Conservation (phyloP, 495 filamentous ascomycete genomes). For the Pyrenopolyporus hunteri region DNA sequence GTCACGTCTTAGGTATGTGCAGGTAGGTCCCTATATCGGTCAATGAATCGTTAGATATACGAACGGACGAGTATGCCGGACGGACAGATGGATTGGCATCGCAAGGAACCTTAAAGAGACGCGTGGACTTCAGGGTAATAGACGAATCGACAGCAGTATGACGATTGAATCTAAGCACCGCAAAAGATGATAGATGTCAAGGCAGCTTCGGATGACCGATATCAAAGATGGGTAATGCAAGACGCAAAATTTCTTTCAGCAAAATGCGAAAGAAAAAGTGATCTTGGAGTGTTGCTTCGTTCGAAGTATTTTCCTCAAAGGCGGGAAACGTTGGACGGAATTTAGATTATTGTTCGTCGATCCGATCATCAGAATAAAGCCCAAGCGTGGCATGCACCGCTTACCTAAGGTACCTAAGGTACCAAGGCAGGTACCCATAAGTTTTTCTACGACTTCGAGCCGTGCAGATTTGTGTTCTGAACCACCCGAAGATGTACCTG, state of each 20-base stretch:
- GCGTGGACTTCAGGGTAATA: conserved; percentile 18
- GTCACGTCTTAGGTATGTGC: not conserved
- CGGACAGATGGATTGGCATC: conserved; percentile 11
- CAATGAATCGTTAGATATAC: conserved; percentile 8
- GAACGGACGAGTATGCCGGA: conserved; percentile 1
- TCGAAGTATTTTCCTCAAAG: not conserved
- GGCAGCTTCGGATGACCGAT: not conserved
- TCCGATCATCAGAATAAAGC: conserved; percentile 7
- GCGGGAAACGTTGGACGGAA: conserved; percentile 3
- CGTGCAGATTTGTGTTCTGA: no score
- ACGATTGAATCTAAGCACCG: not conserved
- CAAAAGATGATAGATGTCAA: not conserved
- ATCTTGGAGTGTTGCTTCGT: conserved; percentile 1
- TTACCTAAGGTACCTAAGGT: not conserved
- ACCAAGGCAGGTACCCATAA: not conserved
- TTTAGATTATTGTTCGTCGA: not conserved
- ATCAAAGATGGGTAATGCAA: conserved; percentile 17
- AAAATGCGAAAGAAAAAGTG: conserved; percentile 11
- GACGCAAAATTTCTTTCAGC: conserved; percentile 16
- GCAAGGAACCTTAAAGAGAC: conserved; percentile 23
- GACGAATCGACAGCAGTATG: not conserved
- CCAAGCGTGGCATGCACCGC: not conserved
- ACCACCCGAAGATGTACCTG: not conserved
- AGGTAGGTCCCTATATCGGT: not conserved
- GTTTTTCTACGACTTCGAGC: no score